These are phyloP conservation scores for Dothistroma septosporum DNA, from an alignment of 2,329 filamentous ascomycete species.

Conservation along the genomic window DNA sequence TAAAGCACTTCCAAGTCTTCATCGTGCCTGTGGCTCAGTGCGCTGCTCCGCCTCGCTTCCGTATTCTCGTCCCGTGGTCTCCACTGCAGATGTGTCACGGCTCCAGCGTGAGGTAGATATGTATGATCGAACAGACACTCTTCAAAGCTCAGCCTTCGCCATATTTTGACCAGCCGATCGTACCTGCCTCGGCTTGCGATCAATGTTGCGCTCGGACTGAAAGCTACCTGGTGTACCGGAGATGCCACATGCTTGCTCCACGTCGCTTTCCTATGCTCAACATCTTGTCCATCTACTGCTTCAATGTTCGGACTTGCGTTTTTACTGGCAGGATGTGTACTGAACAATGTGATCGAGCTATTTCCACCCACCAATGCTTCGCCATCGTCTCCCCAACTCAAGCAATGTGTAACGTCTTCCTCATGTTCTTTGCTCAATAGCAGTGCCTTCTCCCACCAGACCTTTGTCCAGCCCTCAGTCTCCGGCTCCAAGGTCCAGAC, in stretches of 20 bases:
- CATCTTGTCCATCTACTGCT: slow-evolving; percentile 35
- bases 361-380: slow-evolving; percentile 77
- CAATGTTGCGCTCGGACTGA: slow-evolving; percentile 83
- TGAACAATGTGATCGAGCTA: slow-evolving; percentile 65
- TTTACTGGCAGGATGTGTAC: slow-evolving; percentile 40
- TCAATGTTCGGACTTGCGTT: slow-evolving; percentile 23
- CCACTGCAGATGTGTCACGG: slow-evolving; percentile 85
- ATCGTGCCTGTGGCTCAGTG: slow-evolving; percentile 28
- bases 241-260: slow-evolving; percentile 76
- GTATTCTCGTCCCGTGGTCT: slow-evolving; percentile 60
- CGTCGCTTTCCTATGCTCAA: slow-evolving; percentile 46
- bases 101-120: slow-evolving; percentile 78
- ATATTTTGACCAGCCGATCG: slow-evolving; percentile 85
- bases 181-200: slow-evolving; percentile 76
- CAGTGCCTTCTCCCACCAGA: slow-evolving; percentile 63
- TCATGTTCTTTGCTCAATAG: slow-evolving; percentile 48
- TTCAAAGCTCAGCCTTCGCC: slow-evolving; percentile 82
- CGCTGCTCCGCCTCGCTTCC: slow-evolving; percentile 53
- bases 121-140: slow-evolving; percentile 85
- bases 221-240: slow-evolving; percentile 65
- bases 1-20: slow-evolving; percentile 75
- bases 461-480: slow-evolving; percentile 69
- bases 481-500: slow-evolving; percentile 78
- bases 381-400: slow-evolving; percentile 84
- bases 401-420: slow-evolving; percentile 49